Base-by-base conservation (phyloP, 148 eudicot genomes). In the Diospyros lotus region DNA sequence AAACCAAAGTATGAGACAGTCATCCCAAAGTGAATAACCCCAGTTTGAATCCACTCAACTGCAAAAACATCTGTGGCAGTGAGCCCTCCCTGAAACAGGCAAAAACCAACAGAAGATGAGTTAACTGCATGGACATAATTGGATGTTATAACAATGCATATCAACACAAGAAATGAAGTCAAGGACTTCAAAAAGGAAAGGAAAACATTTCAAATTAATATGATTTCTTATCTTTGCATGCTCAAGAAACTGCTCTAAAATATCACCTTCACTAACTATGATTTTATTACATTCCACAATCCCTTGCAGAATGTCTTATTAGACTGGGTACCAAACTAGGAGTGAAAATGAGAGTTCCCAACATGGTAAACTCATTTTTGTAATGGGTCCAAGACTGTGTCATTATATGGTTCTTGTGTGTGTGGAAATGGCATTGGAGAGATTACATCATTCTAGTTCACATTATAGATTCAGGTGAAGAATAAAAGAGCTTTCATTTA, bases 41-140 rank as follows among this genome's bases (percentile, higher is more conserved):
- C 99, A 74, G 89, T 87, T 75, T 89, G 91, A 79, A 90, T 85
- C 99, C 99, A 95, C 76, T 95, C 94, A 75, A 91, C 96, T 59
- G 97, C 94, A 81, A 93, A 95, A 81, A 95, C 99, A 86, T 95
- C 99, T 45, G 93, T 93, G 60, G 99, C 91, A 15, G 99, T 93
- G 70, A 92, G 99, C 64, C 97, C 99, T 69, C 99, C 99, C 99
- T 91, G 86, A 60, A 85, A 79, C 75, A 69, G 80, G 74, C 54
- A 74, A 81, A 48, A 72, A 71, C 54, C 28, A 66, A 58, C 39
- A 28, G 41, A 17, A 7, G 42, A 68, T 58, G n/a, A 64, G 65
- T 46, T 70, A 55, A n/a, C 17, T 1, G 7, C 9, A 44, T 17
- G n/a, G 54, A 73, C 15, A 58, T 44, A 61, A 51, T 40, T 39